These are phyloP conservation scores for Quercus wislizeni DNA, from an alignment of 306 rosid species.

Conservation along the genomic window DNA sequence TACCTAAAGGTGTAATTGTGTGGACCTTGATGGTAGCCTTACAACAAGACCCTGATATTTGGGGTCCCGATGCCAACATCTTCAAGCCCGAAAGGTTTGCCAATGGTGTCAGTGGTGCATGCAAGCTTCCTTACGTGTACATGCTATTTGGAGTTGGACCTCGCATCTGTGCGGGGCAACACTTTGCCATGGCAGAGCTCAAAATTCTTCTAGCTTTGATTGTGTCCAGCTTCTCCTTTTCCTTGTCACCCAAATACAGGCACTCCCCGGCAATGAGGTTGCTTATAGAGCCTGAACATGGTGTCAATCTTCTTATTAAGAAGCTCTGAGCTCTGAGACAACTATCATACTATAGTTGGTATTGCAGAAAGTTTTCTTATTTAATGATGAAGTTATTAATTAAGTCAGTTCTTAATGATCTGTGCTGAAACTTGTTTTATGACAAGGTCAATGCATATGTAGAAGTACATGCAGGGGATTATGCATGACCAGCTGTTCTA, in stretches of 20 bases:
- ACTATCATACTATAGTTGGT: not conserved
- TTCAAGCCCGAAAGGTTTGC: conserved; percentile 35
- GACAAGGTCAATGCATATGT: no score
- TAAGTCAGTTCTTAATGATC: no score
- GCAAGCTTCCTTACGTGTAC: conserved; percentile 28
- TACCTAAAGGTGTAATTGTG: conserved; percentile 18
- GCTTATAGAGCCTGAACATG: conserved; percentile 35
- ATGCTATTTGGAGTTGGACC: conserved; percentile 36
- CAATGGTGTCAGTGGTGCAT: conserved; percentile 23
- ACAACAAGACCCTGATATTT: conserved; percentile 14
- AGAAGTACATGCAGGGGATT: no score
- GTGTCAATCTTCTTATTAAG: conserved; percentile 31
- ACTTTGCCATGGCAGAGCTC: conserved; percentile 32
- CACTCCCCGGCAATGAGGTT: conserved; percentile 26
- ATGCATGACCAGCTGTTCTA: no score
- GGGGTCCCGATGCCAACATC: conserved; percentile 28
- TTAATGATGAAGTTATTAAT: no score
- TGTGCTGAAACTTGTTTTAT: no score
- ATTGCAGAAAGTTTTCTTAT: no score
- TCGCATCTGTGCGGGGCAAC: conserved; percentile 29
- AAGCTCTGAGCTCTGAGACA: conserved; percentile 19
- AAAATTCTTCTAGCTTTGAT: conserved; percentile 30
- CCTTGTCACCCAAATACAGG: conserved; percentile 33
- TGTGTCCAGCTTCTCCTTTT: conserved; percentile 27
- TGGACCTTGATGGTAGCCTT: conserved; percentile 3